Evolutionary conservation across 305 asterid genomes (phyloP).

Genomic region (Lippia alba): DNA sequence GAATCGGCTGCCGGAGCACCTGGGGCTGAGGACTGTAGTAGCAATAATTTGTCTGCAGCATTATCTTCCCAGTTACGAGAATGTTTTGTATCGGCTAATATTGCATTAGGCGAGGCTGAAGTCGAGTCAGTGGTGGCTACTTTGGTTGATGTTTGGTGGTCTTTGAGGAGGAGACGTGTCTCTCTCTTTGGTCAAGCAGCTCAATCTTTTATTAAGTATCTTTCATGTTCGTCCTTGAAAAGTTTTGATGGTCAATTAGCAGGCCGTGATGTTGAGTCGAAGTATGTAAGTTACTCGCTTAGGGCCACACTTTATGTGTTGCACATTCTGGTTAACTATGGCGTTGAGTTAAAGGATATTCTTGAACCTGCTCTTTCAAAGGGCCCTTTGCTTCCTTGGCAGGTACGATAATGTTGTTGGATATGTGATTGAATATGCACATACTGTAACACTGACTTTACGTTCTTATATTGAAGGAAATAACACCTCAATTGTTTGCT

Average conservation of each 20-base stretch:
- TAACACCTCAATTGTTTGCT: conserved; percentile 96
- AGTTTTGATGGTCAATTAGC: conserved; percentile 66
- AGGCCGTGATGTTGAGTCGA: conserved; percentile 60
- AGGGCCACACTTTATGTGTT: conserved; percentile 85
- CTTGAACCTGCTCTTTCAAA: conserved; percentile 85
- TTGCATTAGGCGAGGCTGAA: conserved; percentile 54
- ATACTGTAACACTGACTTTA: conserved; percentile 42
- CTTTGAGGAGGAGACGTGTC: conserved; percentile 84
- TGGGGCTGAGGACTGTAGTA: conserved; percentile 70
- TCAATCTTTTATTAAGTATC: conserved; percentile 84
- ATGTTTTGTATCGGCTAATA: conserved; percentile 53
- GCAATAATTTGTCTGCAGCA: conserved; percentile 58
- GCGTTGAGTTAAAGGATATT: conserved; percentile 81
- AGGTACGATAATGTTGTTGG: conserved; percentile 60
- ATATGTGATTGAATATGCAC: conserved; percentile 31
- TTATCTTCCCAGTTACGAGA: conserved; percentile 75
- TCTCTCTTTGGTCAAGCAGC: conserved; percentile 96
- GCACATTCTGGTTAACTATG: conserved; percentile 90
- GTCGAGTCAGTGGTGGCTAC: conserved; percentile 53
- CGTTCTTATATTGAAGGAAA: conserved; percentile 70
- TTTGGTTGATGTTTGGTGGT: conserved; percentile 84
- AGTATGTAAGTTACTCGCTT: conserved; percentile 71
- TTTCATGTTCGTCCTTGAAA: conserved; percentile 78
- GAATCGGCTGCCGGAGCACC: conserved; percentile 83
- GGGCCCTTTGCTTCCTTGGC: conserved; percentile 97